Base-by-base conservation (phyloP, 768 basidiomycete species). In the Dioszegia aurantiaca region DNA sequence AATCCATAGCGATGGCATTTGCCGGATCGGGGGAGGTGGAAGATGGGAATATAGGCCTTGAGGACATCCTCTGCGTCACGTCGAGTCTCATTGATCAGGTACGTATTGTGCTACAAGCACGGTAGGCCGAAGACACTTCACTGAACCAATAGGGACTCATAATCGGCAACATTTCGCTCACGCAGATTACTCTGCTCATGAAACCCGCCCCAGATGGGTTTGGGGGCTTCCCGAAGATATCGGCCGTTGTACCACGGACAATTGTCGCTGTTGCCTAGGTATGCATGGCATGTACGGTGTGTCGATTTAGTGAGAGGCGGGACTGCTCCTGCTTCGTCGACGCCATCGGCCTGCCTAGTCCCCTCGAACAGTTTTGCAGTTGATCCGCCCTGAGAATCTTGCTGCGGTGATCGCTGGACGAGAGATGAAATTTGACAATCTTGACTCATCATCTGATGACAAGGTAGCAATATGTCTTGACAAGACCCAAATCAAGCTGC, bases 21-120 rank as follows among this genome's bases (percentile, higher is more conserved):
- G 40, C 37, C 3, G 63, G 60, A 6, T 44, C 63, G 19, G 62
- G 65, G 19, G 72, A 70, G 37, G 42, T 69, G 1, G 72, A 73
- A 59, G 69, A 66, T 43, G 68, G 68, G 16, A 42, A 41, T 8
- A 61, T 72, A 19, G 63, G 55, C 1, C 27, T 76, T 17, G 73
- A 73, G 37, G 72, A 73, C 55, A 64, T 77, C 39, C 73, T 77
- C 57, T 66, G 61, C 44, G 60, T 72, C 17, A 57, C 69, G 3
- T 66, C 72, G 3, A 73, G 67, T 46, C 60, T 73, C 26, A 64
- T 75, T 12, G 70, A 72, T 56, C 72, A 73, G 52, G 72, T 73
- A 33, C 42, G 69, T 67, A 8, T 3, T 45, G 21, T 33, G 11
- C 37, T 33, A 6, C 33, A n/a, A n/a, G n/a, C n/a, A n/a, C n/a